phyloP scores from a whole-genome alignment of 176 grass and related monocot genomes.

The Lolium perenne region DNA sequence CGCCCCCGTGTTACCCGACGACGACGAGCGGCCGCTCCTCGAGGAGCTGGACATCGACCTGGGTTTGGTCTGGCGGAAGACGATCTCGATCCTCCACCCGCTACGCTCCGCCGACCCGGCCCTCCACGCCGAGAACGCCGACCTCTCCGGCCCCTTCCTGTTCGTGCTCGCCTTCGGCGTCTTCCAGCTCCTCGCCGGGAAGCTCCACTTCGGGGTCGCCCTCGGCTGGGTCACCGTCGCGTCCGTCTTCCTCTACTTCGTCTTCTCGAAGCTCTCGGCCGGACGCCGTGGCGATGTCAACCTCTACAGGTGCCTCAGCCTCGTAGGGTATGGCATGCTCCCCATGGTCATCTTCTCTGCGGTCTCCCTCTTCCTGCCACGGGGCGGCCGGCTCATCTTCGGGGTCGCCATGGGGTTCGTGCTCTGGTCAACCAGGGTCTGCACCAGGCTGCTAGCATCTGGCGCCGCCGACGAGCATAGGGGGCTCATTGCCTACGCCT shows the following conservation, averaged over 20 bases:
- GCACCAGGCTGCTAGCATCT: constrained; percentile 69
- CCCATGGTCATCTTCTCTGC: constrained; percentile 95
- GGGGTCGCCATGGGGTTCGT: constrained; percentile 70
- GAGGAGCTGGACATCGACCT: constrained; percentile 96
- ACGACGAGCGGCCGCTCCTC: constrained; percentile 78
- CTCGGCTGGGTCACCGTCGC: constrained; percentile 79
- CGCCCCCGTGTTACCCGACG: neutral
- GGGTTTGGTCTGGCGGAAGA: constrained; percentile 92
- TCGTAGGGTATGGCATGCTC: constrained; percentile 91
- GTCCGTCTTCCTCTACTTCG: constrained; percentile 80
- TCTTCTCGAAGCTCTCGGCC: constrained; percentile 68
- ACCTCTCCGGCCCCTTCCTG: constrained; percentile 84
- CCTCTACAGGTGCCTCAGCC: constrained; percentile 75
- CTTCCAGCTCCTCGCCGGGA: constrained; percentile 90
- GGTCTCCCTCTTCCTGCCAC: constrained; percentile 73
- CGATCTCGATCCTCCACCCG: constrained; percentile 82
- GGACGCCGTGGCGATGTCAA: constrained; percentile 53
- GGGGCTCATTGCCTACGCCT: constrained; percentile 72
- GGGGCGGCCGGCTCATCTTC: constrained; percentile 70
- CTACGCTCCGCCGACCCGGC: constrained; percentile 70
- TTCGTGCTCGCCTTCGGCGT: constrained; percentile 83
- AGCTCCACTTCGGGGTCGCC: constrained; percentile 89
- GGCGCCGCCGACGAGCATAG: constrained; percentile 69
- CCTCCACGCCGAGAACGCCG: constrained; percentile 75
- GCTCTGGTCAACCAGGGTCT: constrained; percentile 83